Evolutionary conservation across 2,329 filamentous ascomycete species (phyloP).

Genomic region (Ceratocystis ficicola): DNA sequence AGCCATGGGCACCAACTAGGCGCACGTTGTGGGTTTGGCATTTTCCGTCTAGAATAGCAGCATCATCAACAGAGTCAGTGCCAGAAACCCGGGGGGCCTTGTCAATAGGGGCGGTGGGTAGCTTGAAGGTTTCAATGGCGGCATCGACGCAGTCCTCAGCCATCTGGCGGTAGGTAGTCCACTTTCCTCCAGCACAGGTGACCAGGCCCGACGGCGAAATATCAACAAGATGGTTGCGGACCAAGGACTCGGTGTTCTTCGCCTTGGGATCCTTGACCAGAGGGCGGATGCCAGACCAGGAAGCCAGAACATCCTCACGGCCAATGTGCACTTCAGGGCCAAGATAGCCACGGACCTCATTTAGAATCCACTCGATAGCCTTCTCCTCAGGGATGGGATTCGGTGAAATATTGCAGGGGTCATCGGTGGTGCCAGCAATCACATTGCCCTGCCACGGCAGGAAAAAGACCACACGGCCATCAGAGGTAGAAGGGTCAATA

Average conservation of each 20-base stretch:
- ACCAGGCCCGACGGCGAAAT: conserved; percentile 67
- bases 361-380: conserved; percentile 79
- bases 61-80: conserved; percentile 57
- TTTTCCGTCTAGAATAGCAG: conserved; percentile 48
- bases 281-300: conserved; percentile 80
- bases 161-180: conserved; percentile 91
- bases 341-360: conserved; percentile 70
- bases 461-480: conserved; percentile 86
- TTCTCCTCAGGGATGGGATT: conserved; percentile 70
- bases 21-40: conserved; percentile 78
- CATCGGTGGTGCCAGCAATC: conserved; percentile 78
- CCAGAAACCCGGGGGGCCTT: conserved; percentile 56
- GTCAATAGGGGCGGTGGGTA: conserved; percentile 45
- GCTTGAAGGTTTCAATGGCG: conserved; percentile 55
- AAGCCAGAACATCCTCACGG: conserved; percentile 74
- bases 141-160: conserved; percentile 79
- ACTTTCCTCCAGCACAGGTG: conserved; percentile 80
- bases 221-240: conserved; percentile 74
- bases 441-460: conserved; percentile 88
- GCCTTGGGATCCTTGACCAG: conserved; percentile 78
- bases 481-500: conserved; percentile 74
- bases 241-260: conserved; percentile 73
- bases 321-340: conserved; percentile 75
- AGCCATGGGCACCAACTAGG: conserved; percentile 73
- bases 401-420: conserved; percentile 56